Conservation (phyloP, 495 filamentous ascomycete genomes). For the Xylaria palmicola region DNA sequence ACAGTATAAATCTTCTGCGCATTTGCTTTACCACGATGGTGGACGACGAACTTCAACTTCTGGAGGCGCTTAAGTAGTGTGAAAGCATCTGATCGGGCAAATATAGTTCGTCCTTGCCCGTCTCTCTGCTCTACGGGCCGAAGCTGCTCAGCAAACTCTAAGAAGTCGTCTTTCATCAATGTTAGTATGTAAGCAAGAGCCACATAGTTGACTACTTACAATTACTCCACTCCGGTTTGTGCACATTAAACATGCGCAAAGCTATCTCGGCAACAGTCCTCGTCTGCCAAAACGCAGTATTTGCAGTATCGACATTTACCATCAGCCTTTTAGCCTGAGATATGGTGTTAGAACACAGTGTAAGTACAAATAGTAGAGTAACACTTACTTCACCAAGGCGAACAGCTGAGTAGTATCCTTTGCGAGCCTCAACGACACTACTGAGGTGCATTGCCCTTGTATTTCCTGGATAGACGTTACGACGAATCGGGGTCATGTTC, state of each 20-base stretch:
- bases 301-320: conserved; percentile 81
- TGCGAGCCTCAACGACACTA: conserved; percentile 64
- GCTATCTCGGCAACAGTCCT: conserved; percentile 33
- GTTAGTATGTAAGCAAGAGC: background rate
- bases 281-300: conserved; percentile 68
- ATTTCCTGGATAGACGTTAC: conserved; percentile 63
- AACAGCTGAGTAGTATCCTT: conserved; percentile 81
- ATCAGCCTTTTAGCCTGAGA: conserved; percentile 45
- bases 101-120: background rate
- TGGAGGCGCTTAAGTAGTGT: conserved; percentile 54
- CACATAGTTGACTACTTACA: conserved; percentile 8
- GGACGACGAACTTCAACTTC: conserved; percentile 66
- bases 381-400: conserved; percentile 58
- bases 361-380: conserved; percentile 1
- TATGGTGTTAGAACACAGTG: background rate
- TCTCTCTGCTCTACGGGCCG: background rate
- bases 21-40: conserved; percentile 52
- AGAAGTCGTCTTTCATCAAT: background rate
- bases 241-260: conserved; percentile 17
- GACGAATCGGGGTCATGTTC: conserved; percentile 65
- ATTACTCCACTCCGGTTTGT: conserved; percentile 6
- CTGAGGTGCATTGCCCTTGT: background rate
- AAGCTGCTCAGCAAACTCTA: background rate
- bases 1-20: conserved; percentile 59
- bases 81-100: conserved; percentile 39